Evolutionary conservation across 768 basidiomycete genomes (phyloP), one percentile per base, ranked within the genome.

Genomic region (Steccherinum ochraceum): DNA sequence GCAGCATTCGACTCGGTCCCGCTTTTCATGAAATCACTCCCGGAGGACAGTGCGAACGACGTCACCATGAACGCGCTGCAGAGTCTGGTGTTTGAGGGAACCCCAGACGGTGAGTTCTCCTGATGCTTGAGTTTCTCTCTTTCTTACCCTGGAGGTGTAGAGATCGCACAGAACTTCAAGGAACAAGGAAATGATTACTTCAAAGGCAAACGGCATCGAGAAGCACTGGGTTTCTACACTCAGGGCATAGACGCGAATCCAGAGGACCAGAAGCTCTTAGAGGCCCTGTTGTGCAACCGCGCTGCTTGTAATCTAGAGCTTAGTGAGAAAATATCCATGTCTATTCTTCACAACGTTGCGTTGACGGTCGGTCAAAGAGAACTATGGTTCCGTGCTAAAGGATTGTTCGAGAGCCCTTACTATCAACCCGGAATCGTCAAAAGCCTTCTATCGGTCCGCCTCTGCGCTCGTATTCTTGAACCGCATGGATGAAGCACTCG

Each of bases 181-280:
- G 83, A 91, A 48, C 91, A 95, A 64, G 96, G 93, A 3, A 98
- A 97, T 63, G 93, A 94, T 50, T 91, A 95, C 61, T 95, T 89
- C 71, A 85, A 83, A 57, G 86, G 85, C 24, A 91, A 89, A 62
- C 80, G 89, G 40, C 88, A 80, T 66, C 79, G 89, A 30, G 93
- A 98, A 65, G 96, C 96, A 0, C 53, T 85, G 5, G 81, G 83
- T 0, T 96, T 97, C 65, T 99, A 98, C 65, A 83, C 85, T 0
- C 89, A 94, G 64, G 95, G 88, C 1, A 59, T 98, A 21, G 90
- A 93, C 50, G 89, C 87, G 18, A 81, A 88, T 51, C 90, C 93
- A 10, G 78, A 80, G 23, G 82, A 90, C 56, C 50, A 56, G 5
- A 54, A 58, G 12, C 59, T 91, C 10, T 70, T 71, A 42, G 86